Evolutionary conservation across 768 basidiomycete genomes (phyloP), one percentile per base, ranked within the genome.

Genomic region (Trametopsis cervina): DNA sequence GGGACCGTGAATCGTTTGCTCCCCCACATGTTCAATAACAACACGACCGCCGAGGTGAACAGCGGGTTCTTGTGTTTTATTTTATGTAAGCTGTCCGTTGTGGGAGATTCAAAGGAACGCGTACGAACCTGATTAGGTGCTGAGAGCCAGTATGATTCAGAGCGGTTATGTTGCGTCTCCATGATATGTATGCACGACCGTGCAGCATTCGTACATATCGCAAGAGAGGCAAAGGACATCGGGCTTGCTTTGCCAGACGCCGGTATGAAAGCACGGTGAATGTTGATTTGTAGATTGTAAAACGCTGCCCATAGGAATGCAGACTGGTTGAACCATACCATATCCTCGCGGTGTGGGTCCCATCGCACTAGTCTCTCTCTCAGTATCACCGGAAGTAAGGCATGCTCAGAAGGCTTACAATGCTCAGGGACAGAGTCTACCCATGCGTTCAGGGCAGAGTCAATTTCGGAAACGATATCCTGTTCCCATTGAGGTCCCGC

Each of bases 201-300:
- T 1, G 90, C 85, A 0, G 90, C 81, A 51, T 90, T 91, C n/a
- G 83, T 80, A 62, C 89, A 91, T 45, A 92, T 90, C 0, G 86
- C 85, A 25, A 91, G 69, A 0, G 88, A 83, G 58, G 67, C 80
- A 56, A 81, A 76, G 1, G 71, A 68, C 27, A 77, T 57, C 2
- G 65, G 60, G 0, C 70, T 66, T 0, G 71, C 72, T 47, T 79
- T 79, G 39, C 73, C 67, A 2, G 79, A 76, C 0, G 76, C 76
- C 0, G 85, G 85, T 48, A 92, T 83, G 63, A 87, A 89, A 2
- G 84, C 83, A 37, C 89, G 73, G 62, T 92, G 89, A 42, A 89
- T 77, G 48, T 81, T 68, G 54, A 91, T 89, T 58, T 76, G 69
- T 13, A 64, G 52, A n/a, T 69, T 67, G 55, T 77, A 78, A 58